Evolutionary conservation across 2,329 filamentous ascomycete genomes (phyloP).

Genomic region (Pseudodiploospora longispora): DNA sequence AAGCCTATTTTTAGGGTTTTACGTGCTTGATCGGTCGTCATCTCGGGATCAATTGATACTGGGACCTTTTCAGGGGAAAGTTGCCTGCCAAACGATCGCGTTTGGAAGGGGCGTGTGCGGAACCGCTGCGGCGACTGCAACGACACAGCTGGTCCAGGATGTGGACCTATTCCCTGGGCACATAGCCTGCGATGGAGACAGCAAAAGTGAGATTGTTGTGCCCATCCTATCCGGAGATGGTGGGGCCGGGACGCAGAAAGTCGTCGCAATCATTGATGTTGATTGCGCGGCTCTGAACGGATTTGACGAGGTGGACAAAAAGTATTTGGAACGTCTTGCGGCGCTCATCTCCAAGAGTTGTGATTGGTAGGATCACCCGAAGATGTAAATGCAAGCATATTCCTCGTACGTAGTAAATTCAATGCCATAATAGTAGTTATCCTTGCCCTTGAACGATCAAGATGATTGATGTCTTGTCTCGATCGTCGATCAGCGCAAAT

Average conservation of each 20-base stretch:
- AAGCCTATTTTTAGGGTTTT: constrained; percentile 51
- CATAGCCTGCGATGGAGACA: constrained; percentile 72
- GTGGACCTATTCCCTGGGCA: constrained; percentile 71
- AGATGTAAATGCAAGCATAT: no score
- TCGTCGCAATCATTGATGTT: constrained; percentile 71
- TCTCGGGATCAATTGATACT: constrained; percentile 54
- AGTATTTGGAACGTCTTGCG: constrained; percentile 59
- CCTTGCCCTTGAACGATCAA: no score
- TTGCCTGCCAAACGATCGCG: constrained; percentile 69
- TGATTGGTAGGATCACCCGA: constrained; percentile 46
- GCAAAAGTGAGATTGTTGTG: constrained; percentile 74
- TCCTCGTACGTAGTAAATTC: no score
- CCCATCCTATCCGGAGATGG: constrained; percentile 46
- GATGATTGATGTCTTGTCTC: no score
- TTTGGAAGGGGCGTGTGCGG: constrained; percentile 73
- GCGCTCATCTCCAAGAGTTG: constrained; percentile 50
- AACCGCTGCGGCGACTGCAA: constrained; percentile 49
- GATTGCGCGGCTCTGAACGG: constrained; percentile 62
- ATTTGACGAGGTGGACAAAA: constrained; percentile 61
- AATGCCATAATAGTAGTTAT: no score
- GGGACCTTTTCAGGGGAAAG: constrained; percentile 72
- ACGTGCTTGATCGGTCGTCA: constrained; percentile 50
- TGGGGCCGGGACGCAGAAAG: constrained; percentile 28
- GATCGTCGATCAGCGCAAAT: no score
- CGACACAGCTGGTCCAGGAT: constrained; percentile 61